Evolutionary conservation across 2,329 filamentous ascomycete species (phyloP).

Genomic region (Penicillium sp.): DNA sequence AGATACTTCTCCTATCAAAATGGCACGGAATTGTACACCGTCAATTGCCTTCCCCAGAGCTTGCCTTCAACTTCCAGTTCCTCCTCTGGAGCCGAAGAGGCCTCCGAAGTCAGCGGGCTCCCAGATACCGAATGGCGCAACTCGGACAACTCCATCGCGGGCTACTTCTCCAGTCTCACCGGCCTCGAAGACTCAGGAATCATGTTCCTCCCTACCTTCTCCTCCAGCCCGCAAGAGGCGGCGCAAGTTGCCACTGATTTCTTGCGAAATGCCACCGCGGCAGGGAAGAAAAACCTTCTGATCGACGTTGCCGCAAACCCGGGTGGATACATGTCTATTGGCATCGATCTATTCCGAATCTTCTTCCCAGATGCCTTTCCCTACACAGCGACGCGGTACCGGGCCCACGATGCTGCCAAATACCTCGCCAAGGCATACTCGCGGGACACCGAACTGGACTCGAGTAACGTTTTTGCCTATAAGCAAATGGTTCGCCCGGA

Average conservation of each 20-base stretch:
- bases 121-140: conserved; percentile 21
- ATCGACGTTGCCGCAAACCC: conserved; percentile 63
- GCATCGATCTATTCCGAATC: conserved; percentile 53
- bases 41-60: conserved; percentile 20
- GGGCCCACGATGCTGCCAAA: conserved; percentile 43
- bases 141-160: conserved; percentile 35
- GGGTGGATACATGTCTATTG: conserved; percentile 54
- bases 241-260: conserved; percentile 23
- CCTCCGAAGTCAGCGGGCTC: conserved; percentile 17
- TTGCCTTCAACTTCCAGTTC: conserved; percentile 9
- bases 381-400: conserved; percentile 49
- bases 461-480: conserved; percentile 22
- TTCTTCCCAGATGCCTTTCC: conserved; percentile 51
- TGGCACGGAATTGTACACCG: conserved; percentile 18
- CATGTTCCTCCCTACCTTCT: conserved; percentile 37
- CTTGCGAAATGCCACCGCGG: conserved; percentile 26
- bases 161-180: conserved; percentile 46
- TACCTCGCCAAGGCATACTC: conserved; percentile 33
- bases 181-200: conserved; percentile 47
- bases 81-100: conserved; percentile 16
- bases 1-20: conserved; percentile 21
- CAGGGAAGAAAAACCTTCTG: conserved; percentile 60
- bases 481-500: conserved; percentile 24
- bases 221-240: conserved; percentile 17
- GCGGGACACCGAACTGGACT: conserved; percentile 10